Evolutionary conservation across 129 eudicot species (phyloP).

Genomic region (Silybum marianum): DNA sequence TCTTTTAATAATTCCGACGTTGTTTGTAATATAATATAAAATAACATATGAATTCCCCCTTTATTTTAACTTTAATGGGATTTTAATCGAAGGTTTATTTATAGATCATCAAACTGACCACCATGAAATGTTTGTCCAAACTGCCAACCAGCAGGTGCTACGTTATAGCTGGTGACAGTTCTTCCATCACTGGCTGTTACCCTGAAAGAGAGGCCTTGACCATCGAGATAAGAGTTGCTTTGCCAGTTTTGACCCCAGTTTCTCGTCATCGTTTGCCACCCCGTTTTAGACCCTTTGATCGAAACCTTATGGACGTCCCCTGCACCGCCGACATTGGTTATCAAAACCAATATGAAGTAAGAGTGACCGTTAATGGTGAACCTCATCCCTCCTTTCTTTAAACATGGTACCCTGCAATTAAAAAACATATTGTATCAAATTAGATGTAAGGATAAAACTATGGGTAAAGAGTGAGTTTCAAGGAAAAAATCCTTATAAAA

Average conservation of each 20-base stretch:
- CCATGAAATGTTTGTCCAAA: constrained; percentile 78
- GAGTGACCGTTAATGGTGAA: constrained; percentile 79
- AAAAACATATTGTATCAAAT: not conserved
- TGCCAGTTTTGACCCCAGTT: constrained; percentile 89
- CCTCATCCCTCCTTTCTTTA: constrained; percentile 72
- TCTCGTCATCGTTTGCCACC: constrained; percentile 68
- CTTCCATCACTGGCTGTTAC: constrained; percentile 60
- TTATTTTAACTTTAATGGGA: constrained; percentile 22
- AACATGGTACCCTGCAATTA: constrained; percentile 55
- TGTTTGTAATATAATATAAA: not conserved
- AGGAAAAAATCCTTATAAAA: no score
- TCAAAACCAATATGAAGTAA: constrained; percentile 69
- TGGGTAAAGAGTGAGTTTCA: no score
- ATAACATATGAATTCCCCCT: constrained; percentile 4
- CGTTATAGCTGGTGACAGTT: constrained; percentile 56
- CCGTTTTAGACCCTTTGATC: constrained; percentile 62
- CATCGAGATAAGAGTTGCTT: constrained; percentile 57
- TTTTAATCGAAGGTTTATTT: not conserved
- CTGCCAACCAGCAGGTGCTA: constrained; percentile 63
- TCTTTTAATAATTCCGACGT: not conserved
- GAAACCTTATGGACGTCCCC: constrained; percentile 60
- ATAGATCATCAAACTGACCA: constrained; percentile 38
- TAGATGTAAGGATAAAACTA: no score
- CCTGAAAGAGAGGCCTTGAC: constrained; percentile 63
- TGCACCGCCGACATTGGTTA: constrained; percentile 74